Conservation (phyloP, 116 monocot genomes). For the Iris pallida region DNA sequence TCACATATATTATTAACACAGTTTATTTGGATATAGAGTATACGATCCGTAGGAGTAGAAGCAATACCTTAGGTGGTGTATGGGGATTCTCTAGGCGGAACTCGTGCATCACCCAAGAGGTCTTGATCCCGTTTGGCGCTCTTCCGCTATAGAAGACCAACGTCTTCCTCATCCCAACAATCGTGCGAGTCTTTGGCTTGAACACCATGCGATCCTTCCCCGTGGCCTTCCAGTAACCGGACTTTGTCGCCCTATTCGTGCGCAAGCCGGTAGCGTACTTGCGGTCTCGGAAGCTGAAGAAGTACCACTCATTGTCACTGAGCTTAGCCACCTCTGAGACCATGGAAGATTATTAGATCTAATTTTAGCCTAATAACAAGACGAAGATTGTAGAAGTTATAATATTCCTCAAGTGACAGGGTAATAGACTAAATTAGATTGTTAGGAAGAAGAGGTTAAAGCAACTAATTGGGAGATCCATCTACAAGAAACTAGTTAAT, state of each 20-base stretch:
- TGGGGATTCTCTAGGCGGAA: constrained; percentile 46
- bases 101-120: constrained; percentile 66
- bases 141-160: constrained; percentile 52
- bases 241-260: constrained; percentile 47
- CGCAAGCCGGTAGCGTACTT: constrained; percentile 56
- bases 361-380: background rate
- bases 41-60: background rate
- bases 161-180: constrained; percentile 57
- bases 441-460: no score
- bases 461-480: no score
- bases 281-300: constrained; percentile 59
- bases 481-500: no score
- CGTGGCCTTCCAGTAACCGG: constrained; percentile 50
- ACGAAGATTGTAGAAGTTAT: background rate
- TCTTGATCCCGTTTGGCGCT: constrained; percentile 50
- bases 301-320: constrained; percentile 55
- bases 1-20: background rate
- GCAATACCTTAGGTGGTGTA: constrained; percentile 38
- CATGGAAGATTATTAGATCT: background rate
- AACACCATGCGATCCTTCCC: constrained; percentile 35
- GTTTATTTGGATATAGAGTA: background rate
- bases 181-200: constrained; percentile 9
- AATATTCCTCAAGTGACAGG: no score
- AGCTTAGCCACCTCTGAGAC: constrained; percentile 43
- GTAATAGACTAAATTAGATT: no score